phyloP scores from a whole-genome alignment of 2,329 filamentous ascomycete genomes.

The Emmonsiellopsis sp. region DNA sequence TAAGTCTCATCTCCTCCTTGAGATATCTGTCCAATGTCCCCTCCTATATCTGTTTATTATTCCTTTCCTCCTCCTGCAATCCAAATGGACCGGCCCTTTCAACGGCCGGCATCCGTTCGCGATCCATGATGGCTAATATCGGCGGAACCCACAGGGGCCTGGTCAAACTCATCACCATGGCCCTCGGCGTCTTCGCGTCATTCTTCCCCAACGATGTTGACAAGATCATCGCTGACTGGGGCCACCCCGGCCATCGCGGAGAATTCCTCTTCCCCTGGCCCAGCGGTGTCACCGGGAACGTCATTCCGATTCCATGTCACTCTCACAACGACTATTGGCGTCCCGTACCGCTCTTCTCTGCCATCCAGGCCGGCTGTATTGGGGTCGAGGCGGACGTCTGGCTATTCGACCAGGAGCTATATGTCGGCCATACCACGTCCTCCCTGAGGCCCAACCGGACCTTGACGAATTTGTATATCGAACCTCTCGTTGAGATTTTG shows the following conservation, averaged over 20 bases:
- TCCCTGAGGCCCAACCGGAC: conserved; percentile 40
- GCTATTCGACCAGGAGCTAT: conserved; percentile 45
- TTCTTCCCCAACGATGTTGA: conserved; percentile 37
- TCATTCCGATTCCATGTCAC: conserved; percentile 44
- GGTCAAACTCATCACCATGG: conserved; percentile 31
- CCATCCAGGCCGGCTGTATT: conserved; percentile 45
- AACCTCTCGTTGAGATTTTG: conserved; percentile 43
- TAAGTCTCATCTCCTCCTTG: too few species aligned
- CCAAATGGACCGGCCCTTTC: neutral
- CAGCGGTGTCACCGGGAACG: conserved; percentile 42
- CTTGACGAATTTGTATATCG: conserved; percentile 44
- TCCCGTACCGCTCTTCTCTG: conserved; percentile 46
- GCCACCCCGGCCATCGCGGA: conserved; percentile 25
- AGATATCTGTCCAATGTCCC: too few species aligned
- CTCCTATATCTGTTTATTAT: neutral
- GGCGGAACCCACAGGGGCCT: conserved; percentile 23
- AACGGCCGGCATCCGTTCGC: neutral
- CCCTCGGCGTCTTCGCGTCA: conserved; percentile 28
- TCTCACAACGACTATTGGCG: conserved; percentile 55
- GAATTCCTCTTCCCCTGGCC: conserved; percentile 32
- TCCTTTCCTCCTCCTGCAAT: neutral
- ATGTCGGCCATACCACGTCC: conserved; percentile 45
- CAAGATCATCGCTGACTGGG: conserved; percentile 32
- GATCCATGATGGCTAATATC: neutral
- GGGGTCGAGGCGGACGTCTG: conserved; percentile 52